A percentile compares a stretch with the other conserved stretches of the same genome.
phyloP scores from a whole-genome alignment of 176 grass and related monocot genomes.

The Rhipidocladum racemiflorum region DNA sequence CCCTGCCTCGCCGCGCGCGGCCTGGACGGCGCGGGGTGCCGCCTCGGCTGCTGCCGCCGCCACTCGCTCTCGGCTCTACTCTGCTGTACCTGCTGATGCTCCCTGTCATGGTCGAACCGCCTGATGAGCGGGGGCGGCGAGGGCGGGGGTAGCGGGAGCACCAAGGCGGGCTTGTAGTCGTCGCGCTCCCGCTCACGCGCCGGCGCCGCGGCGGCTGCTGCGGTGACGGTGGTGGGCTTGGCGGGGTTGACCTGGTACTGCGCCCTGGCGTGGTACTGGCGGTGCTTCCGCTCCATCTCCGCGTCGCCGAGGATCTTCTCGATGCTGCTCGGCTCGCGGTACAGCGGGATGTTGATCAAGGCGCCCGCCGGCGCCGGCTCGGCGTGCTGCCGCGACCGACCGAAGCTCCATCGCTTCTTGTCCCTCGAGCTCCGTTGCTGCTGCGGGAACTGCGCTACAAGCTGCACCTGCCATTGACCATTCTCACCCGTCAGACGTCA shows the following conservation, averaged over 20 bases:
- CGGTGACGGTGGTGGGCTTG: slow-evolving; percentile 20
- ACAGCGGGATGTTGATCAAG: slow-evolving; percentile 69
- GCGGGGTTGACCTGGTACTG: slow-evolving; percentile 49
- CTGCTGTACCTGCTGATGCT: slow-evolving; percentile 45
- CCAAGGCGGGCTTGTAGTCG: not conserved
- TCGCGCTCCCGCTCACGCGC: slow-evolving; percentile 12
- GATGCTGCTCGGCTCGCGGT: slow-evolving; percentile 94
- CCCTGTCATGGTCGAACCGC: slow-evolving; percentile 50
- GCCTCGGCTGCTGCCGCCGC: slow-evolving; percentile 29
- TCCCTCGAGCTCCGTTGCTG: slow-evolving; percentile 37
- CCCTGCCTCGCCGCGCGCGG: slow-evolving; percentile 31
- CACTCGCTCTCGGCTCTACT: slow-evolving; percentile 44
- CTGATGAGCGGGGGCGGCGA: slow-evolving; percentile 52
- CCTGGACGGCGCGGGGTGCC: not conserved
- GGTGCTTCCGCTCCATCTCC: slow-evolving; percentile 57
- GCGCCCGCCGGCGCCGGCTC: slow-evolving; percentile 42
- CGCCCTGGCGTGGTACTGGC: slow-evolving; percentile 45
- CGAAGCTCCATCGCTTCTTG: slow-evolving; percentile 90
- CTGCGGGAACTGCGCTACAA: slow-evolving; percentile 38
- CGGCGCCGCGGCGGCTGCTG: not conserved
- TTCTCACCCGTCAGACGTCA: not conserved
- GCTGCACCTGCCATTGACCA: slow-evolving; percentile 35
- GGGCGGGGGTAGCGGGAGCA: slow-evolving; percentile 46
- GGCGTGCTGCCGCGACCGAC: slow-evolving; percentile 43
- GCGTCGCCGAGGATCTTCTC: slow-evolving; percentile 92